These are phyloP conservation scores for Oehlia diaphana DNA, from an alignment of 192 early-diverging fungal species.

Conservation along the genomic window DNA sequence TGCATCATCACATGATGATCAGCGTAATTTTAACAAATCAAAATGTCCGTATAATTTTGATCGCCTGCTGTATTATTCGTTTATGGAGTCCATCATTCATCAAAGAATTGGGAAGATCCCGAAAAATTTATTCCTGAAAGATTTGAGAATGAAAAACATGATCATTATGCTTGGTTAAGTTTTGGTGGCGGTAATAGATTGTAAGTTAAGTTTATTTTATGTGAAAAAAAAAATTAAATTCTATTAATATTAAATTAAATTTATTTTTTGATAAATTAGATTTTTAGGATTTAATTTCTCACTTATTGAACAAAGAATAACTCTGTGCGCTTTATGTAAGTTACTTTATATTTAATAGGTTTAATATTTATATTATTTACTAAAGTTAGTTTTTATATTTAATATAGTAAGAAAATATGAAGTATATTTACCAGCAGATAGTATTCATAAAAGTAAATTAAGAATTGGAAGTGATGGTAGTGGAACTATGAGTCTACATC, in stretches of 20 bases:
- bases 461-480: not conserved
- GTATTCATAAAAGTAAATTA: not conserved
- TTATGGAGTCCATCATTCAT: not conserved
- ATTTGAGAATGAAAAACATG: not conserved
- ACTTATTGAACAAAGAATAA: not conserved
- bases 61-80: too few species aligned
- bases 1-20: too few species aligned
- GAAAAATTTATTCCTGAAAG: conserved; percentile 3
- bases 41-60: too few species aligned
- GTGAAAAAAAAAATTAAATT: too few species aligned
- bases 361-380: too few species aligned
- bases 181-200: not conserved
- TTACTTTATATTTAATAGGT: not conserved
- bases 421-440: not conserved
- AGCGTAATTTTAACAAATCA: too few species aligned
- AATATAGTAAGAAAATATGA: not conserved
- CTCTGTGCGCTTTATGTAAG: not conserved
- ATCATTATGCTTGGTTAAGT: not conserved
- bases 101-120: not conserved
- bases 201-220: not conserved
- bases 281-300: not conserved
- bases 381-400: too few species aligned
- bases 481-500: not conserved
- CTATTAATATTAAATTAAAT: too few species aligned
- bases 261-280: not conserved